Percentiles rank a stretch among this genome's conserved stretches.
These are phyloP conservation scores for Gigaspora rosea DNA, from an alignment of 192 early-diverging fungal genomes.

Conservation along the genomic window DNA sequence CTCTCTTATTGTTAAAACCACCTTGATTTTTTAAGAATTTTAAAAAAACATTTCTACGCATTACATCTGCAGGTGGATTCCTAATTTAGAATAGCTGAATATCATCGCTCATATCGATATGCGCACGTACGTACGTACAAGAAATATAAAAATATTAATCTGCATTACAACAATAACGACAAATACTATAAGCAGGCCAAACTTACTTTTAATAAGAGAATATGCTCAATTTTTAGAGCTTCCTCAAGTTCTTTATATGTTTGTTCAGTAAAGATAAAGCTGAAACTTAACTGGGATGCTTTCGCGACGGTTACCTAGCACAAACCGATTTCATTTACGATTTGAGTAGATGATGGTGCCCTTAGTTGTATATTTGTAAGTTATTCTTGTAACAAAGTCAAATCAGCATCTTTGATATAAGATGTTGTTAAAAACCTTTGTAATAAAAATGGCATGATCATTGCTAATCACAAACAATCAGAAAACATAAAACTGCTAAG, in stretches of 20 bases:
- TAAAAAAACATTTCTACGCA: too few relatives aligned
- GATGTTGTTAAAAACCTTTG: neutral
- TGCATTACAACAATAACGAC: too few relatives aligned
- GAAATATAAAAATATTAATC: too few relatives aligned
- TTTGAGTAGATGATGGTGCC: neutral
- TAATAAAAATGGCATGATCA: neutral
- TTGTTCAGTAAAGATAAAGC: neutral
- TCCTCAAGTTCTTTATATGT: neutral
- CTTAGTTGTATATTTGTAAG: neutral
- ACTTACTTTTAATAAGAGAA: neutral
- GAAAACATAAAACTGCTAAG: neutral
- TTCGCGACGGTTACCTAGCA: neutral
- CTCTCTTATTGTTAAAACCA: too few relatives aligned
- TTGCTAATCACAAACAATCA: neutral
- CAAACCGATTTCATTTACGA: neutral
- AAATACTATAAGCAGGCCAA: too few relatives aligned
- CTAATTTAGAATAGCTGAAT: too few relatives aligned
- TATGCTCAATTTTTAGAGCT: neutral
- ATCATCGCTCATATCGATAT: too few relatives aligned
- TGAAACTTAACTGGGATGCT: neutral
- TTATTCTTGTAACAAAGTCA: too few relatives aligned
- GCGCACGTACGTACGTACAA: too few relatives aligned
- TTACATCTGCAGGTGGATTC: too few relatives aligned
- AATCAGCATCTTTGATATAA: neutral
- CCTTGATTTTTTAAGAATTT: too few relatives aligned